Percentiles rank a stretch among this genome's conserved stretches.
These are phyloP conservation scores for Penicillium freii DNA, from an alignment of 2,329 filamentous ascomycete species.

Conservation along the genomic window DNA sequence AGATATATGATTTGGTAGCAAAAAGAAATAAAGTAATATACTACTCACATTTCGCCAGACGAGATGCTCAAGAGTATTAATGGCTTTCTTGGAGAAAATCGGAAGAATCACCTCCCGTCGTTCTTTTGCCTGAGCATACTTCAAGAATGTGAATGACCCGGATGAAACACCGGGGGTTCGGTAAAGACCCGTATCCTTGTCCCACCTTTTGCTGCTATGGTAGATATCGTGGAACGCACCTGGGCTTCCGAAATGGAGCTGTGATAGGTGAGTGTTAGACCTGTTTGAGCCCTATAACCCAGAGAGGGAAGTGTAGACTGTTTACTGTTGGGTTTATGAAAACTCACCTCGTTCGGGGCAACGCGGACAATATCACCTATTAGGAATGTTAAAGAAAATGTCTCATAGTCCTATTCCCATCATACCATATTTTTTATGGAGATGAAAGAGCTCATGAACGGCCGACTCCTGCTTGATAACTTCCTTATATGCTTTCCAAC, in stretches of 20 bases:
- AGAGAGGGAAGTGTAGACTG: not conserved
- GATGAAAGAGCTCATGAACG: constrained; percentile 1
- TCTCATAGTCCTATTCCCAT: not conserved
- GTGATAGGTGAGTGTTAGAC: not conserved
- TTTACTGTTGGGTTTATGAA: no score
- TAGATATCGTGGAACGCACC: constrained; percentile 13
- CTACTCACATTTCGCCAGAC: constrained; percentile 11
- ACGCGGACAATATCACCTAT: constrained; percentile 2
- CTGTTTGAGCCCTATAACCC: not conserved
- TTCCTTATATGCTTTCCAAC: constrained; percentile 15
- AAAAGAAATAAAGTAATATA: not conserved
- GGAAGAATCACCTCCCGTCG: constrained; percentile 12
- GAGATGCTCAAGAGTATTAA: constrained; percentile 8
- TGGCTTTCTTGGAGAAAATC: constrained; percentile 12
- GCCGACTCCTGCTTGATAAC: constrained; percentile 10
- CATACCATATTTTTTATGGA: not conserved
- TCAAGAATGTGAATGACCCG: constrained; percentile 11
- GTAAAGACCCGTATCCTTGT: constrained; percentile 12
- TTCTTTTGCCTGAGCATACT: constrained; percentile 12
- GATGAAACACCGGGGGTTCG: constrained; percentile 9
- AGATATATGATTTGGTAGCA: not conserved
- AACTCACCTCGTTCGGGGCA: not conserved
- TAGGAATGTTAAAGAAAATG: not conserved
- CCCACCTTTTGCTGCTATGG: constrained; percentile 12
- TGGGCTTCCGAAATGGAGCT: constrained; percentile 12